Percentiles rank a stretch among this genome's conserved stretches.
Conservation (phyloP, 768 basidiomycete genomes). For the Pleurotus eryngii region DNA sequence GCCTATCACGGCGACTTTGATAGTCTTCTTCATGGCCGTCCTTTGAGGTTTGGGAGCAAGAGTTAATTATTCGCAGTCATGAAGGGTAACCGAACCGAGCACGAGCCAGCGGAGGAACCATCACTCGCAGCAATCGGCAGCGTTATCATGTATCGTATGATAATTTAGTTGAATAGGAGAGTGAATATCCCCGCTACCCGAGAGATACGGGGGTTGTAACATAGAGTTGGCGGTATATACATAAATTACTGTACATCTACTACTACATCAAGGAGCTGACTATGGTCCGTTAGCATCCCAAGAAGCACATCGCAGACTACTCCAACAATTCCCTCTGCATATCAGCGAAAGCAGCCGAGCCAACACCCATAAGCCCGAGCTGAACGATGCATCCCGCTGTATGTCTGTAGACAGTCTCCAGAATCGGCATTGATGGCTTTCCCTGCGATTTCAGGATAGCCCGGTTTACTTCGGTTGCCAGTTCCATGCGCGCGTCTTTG, state of each 20-base stretch:
- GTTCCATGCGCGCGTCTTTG: conserved; percentile 55
- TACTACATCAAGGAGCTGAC: neutral
- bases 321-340: conserved; percentile 73
- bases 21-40: conserved; percentile 29
- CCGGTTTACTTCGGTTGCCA: conserved; percentile 77
- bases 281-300: neutral
- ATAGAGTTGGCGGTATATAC: neutral
- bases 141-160: too few species aligned
- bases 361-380: conserved; percentile 69
- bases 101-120: too few species aligned
- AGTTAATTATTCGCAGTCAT: too few species aligned
- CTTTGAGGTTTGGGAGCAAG: too few species aligned
- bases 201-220: too few species aligned
- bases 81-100: too few species aligned
- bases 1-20: conserved; percentile 69
- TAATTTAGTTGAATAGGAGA: too few species aligned
- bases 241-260: neutral
- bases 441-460: conserved; percentile 83
- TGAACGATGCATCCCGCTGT: conserved; percentile 65
- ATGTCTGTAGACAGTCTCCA: conserved; percentile 79
- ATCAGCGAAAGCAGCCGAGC: conserved; percentile 79
- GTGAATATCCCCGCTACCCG: neutral
- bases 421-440: conserved; percentile 61
- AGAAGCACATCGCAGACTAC: conserved; percentile 18
- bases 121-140: too few species aligned